Conservation (phyloP, 208 protist genomes). For the Entamoeba invadens region DNA sequence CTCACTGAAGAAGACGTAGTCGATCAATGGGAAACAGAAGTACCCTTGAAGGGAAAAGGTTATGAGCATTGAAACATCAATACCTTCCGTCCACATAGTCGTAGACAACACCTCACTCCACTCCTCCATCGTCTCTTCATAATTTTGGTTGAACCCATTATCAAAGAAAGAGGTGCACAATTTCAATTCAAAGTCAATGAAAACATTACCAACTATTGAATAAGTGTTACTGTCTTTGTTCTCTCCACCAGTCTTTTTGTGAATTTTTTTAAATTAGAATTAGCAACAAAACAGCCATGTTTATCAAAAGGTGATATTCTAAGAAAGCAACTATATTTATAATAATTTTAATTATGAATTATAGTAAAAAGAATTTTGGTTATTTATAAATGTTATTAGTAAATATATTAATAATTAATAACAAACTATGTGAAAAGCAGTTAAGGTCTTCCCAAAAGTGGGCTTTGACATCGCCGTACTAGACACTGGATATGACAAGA, state of each 20-base stretch:
- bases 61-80: background rate
- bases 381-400: background rate
- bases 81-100: background rate
- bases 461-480: background rate
- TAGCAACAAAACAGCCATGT: too few species aligned
- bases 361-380: background rate
- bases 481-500: background rate
- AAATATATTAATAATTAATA: background rate
- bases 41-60: background rate
- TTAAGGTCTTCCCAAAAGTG: background rate
- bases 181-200: background rate
- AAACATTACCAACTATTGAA: background rate
- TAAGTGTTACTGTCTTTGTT: too few species aligned
- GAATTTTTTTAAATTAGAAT: background rate
- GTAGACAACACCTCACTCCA: background rate
- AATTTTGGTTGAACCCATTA: background rate
- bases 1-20: background rate
- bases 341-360: background rate
- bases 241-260: too few species aligned
- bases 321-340: too few species aligned
- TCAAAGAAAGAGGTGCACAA: background rate
- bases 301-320: too few species aligned
- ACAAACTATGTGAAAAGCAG: background rate
- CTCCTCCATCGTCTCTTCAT: background rate
- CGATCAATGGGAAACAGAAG: background rate